Evolutionary conservation across 2,329 filamentous ascomycete genomes (phyloP), one percentile per base, ranked within the genome.

Genomic region (Venturia pyrina): DNA sequence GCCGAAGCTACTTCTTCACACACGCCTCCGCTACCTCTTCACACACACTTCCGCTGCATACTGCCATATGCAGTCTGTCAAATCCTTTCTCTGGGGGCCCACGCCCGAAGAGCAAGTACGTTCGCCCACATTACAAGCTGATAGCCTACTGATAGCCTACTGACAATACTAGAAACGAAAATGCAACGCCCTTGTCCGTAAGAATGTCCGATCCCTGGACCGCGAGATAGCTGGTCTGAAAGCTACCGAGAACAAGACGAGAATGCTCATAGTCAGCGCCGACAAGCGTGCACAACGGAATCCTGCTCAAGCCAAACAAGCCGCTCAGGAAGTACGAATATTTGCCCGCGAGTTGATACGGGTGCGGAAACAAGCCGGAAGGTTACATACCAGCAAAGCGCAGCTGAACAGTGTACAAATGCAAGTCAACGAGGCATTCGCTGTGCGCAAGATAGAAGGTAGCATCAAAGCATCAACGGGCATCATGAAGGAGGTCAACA

Each of bases 401-500:
- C 95, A 98, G 78, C 85, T 99, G 61, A 87, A 88, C 74, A 93
- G 89, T 70, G 93, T 99, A 56, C 89, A 93, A 77, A 96, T 98
- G 92, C 95, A 98, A 78, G 93, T 99, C 73, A 91, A 93, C 73
- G 93, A 98, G 79, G 93, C 95, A 1, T 98, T 98, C 77, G 90
- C 91, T 1, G 88, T 98, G 72, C 88, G 91, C 71, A 96, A 96
- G 82, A 98, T 99, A 69, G 93, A 98, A 78, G 93, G 93, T 59
- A 92, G 89, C 72, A 92, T 99, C 73, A 85, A 86, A 70, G 88
- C 89, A 53, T 91, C 88, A 71, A 93, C 93, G 10, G 89, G 90
- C 57, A 93, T 99, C 71, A 98, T 99, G 95, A 93, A 93, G 78
- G 92, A 98, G 75, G 91, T 99, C 67, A 98, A 98, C 76, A 85